Evolutionary conservation across 306 rosid genomes (phyloP), one percentile per base, ranked within the genome.

Genomic region (Cucurbita argyrosperma): DNA sequence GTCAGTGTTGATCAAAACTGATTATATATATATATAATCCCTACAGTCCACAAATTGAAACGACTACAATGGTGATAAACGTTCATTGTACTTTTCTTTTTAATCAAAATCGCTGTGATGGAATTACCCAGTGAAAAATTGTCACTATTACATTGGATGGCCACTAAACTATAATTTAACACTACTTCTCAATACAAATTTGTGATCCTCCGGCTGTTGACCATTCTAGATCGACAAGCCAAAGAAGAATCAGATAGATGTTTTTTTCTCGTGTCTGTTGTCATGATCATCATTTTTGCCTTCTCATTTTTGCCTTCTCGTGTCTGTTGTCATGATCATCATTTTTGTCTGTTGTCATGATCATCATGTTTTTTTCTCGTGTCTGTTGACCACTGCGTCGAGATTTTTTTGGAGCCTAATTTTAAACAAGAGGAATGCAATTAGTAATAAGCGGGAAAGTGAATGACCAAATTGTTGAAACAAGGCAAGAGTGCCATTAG

Each of bases 381-480:
- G n/a, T n/a, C n/a, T n/a, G n/a, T n/a, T n/a, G n/a, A n/a, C 70
- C 73, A 60, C 50, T 77, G 45, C 64, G 77, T 60, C 76, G 82
- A 60, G 82, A 71, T 81, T 79, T 81, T 78, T 83, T 86, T 13
- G 84, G 69, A 72, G 11, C 89, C 94, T 88, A 81, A n/a, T 26
- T 23, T 74, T 46, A 62, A 81, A 76, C 35, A 40, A 15, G 62
- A 40, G 16, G 39, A 76, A 76, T 19, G 19, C 46, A 11, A 67
- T 67, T 30, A 71, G 2, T 45, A 71, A 71, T 15, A 1, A 15
- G 21, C 18, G 1, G 53, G 15, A 43, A 5, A 45, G 38, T 6
- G 53, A 39, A 12, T 3, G 9, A 65, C 37, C 38, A n/a, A 18
- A 64, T 39, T 10, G 50, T 60, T 60, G 21, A 30, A 59, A 12